Evolutionary conservation across 495 filamentous ascomycete genomes (phyloP).

Genomic region (Penicillium chermesinum): DNA sequence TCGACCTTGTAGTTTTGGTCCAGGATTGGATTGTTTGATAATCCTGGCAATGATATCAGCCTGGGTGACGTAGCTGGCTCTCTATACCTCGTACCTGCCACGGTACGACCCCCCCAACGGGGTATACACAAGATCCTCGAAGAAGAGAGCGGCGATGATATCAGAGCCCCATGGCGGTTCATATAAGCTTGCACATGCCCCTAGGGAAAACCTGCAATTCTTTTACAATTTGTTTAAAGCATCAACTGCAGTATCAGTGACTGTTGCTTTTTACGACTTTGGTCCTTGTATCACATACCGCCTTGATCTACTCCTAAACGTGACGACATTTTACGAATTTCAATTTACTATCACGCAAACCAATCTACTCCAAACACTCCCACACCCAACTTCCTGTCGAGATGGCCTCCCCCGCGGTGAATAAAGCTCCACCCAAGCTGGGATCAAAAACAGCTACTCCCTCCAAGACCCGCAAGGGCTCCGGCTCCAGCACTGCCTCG

Average conservation of each 20-base stretch:
- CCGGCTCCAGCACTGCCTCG: conserved; percentile 36
- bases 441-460: conserved; percentile 35
- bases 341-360: no score
- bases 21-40: conserved; percentile 5
- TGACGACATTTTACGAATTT: no score
- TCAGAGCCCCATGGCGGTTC: conserved; percentile 6
- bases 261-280: no score
- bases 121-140: background rate
- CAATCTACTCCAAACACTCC: conserved; percentile 3
- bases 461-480: conserved; percentile 46
- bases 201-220: background rate
- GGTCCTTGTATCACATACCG: no score
- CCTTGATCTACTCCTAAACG: no score
- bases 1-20: conserved; percentile 7
- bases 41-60: conserved; percentile 21
- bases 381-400: background rate
- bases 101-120: no score
- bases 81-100: conserved; percentile 8
- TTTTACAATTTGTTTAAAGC: background rate
- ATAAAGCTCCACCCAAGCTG: conserved; percentile 23
- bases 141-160: conserved; percentile 14
- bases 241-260: no score
- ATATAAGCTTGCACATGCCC: background rate
- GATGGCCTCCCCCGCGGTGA: conserved; percentile 22
- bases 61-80: conserved; percentile 19